These are phyloP conservation scores for Calophaca sinica DNA, from an alignment of 306 rosid species.

Conservation along the genomic window DNA sequence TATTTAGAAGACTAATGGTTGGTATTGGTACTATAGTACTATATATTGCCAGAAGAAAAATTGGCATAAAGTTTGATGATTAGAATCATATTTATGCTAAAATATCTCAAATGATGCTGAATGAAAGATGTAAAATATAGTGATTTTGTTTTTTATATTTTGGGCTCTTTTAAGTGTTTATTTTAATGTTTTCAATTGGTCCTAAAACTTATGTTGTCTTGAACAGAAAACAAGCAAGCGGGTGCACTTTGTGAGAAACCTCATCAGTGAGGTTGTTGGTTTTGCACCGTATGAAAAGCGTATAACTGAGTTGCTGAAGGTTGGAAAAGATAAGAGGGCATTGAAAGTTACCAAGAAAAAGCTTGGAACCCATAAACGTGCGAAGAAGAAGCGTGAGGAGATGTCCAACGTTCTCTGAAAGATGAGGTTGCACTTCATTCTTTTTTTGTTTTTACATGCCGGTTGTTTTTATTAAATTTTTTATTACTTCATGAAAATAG, in stretches of 20 bases:
- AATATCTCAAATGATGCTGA: not conserved
- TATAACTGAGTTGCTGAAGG: conserved; percentile 94
- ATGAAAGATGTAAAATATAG: not conserved
- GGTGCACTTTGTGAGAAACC: conserved; percentile 78
- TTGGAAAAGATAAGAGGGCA: conserved; percentile 93
- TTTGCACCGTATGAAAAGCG: conserved; percentile 94
- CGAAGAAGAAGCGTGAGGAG: conserved; percentile 95
- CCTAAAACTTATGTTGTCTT: not conserved
- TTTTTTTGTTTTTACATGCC: not conserved
- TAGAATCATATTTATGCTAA: not conserved
- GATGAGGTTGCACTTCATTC: conserved; percentile 67
- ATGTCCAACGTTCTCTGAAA: conserved; percentile 87
- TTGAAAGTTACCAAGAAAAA: conserved; percentile 84
- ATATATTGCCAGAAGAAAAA: no score
- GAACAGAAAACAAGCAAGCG: conserved; percentile 82
- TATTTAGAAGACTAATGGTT: no score
- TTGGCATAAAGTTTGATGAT: no score
- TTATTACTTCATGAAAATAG: not conserved
- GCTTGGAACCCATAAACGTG: conserved; percentile 93
- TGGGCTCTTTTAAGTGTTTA: not conserved
- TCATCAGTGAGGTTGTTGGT: conserved; percentile 87
- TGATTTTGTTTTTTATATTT: not conserved
- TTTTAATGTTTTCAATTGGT: not conserved
- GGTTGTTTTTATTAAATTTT: not conserved
- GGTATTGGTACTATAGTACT: no score